Evolutionary conservation across 768 basidiomycete genomes (phyloP).

Genomic region (Kwoniella dejecticola): DNA sequence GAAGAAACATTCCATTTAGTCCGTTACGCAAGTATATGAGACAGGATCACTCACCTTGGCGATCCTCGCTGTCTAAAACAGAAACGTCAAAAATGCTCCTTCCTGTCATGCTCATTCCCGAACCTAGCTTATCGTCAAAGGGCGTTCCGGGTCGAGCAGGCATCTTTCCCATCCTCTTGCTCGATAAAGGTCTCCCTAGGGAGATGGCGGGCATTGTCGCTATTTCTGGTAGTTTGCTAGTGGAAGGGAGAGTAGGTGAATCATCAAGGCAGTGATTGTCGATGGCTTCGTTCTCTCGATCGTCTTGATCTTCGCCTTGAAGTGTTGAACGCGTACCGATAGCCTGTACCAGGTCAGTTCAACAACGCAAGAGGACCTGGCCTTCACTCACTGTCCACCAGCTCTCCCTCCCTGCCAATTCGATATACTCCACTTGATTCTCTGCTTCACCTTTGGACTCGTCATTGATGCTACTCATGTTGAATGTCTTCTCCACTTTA

Average conservation of each 20-base stretch:
- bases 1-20: too few species aligned
- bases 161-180: conserved; percentile 2
- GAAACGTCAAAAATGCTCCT: conserved; percentile 6
- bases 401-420: conserved; percentile 7
- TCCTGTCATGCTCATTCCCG: neutral
- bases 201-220: neutral
- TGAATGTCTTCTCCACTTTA: conserved; percentile 4
- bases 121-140: neutral
- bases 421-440: conserved; percentile 3
- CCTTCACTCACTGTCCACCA: conserved; percentile 12
- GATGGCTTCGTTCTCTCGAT: neutral
- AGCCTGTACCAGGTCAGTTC: neutral
- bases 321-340: neutral
- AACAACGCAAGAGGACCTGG: neutral
- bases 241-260: conserved; percentile 11
- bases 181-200: neutral
- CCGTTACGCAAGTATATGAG: too few species aligned
- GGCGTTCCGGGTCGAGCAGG: neutral
- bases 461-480: neutral
- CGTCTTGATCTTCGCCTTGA: neutral
- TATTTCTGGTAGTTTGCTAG: neutral
- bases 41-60: neutral
- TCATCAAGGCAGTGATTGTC: neutral
- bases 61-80: neutral
- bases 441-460: neutral